Evolutionary conservation across 2,329 filamentous ascomycete genomes (phyloP).

Genomic region (Hypoxylon sp.): DNA sequence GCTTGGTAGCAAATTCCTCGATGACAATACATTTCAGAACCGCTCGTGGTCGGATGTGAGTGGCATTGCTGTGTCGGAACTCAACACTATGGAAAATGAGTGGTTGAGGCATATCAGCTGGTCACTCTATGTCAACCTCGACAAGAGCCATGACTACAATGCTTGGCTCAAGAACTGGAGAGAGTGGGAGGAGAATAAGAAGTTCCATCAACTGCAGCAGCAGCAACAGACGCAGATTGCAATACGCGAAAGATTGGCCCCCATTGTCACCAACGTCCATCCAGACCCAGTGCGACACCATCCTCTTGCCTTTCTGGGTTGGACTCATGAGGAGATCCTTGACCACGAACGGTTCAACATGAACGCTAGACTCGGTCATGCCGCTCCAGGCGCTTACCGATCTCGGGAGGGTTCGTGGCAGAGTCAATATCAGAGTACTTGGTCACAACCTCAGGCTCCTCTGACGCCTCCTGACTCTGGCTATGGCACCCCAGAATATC

Average conservation of each 20-base stretch:
- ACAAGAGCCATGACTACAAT: conserved; percentile 78
- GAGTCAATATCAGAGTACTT: conserved; percentile 57
- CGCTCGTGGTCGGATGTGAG: conserved; percentile 97
- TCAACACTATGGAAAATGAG: conserved; percentile 88
- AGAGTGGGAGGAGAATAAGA: conserved; percentile 69
- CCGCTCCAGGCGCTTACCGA: conserved; percentile 55
- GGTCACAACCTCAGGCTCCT: conserved; percentile 59
- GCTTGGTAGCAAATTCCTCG: conserved; percentile 93
- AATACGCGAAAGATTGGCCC: conserved; percentile 63
- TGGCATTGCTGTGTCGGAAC: conserved; percentile 84
- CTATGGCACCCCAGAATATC: conserved; percentile 71
- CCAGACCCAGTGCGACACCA: conserved; percentile 55
- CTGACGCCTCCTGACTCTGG: conserved; percentile 72
- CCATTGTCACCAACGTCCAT: conserved; percentile 64
- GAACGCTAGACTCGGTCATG: conserved; percentile 56
- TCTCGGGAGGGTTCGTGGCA: conserved; percentile 61
- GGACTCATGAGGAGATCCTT: conserved; percentile 67
- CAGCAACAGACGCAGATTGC: conserved; percentile 58
- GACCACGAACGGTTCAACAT: conserved; percentile 65
- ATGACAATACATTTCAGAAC: conserved; percentile 98
- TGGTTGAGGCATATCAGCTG: conserved; percentile 88
- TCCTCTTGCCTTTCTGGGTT: conserved; percentile 57
- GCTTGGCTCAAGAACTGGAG: conserved; percentile 73
- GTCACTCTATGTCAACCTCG: conserved; percentile 87
- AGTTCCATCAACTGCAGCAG: conserved; percentile 52